phyloP scores from a whole-genome alignment of 495 filamentous ascomycete genomes.

The Penicillium robsamsonii region DNA sequence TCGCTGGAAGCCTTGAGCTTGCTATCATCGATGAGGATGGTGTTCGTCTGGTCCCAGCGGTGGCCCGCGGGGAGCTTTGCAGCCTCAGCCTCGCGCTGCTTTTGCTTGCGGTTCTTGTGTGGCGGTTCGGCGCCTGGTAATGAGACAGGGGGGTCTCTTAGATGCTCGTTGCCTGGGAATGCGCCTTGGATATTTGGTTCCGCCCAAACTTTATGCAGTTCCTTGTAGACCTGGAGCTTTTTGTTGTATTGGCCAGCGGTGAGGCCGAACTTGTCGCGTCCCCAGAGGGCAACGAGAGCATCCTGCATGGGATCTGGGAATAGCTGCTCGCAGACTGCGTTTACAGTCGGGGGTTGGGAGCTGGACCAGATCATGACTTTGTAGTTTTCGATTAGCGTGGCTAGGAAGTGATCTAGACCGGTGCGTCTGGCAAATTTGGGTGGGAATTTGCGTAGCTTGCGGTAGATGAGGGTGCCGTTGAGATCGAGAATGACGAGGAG shows the following conservation, averaged over 20 bases:
- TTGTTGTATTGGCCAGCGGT: constrained; percentile 55
- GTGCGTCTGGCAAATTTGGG: constrained; percentile 60
- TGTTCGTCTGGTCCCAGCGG: constrained; percentile 79
- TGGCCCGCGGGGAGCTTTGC: constrained; percentile 7
- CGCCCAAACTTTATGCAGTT: constrained; percentile 68
- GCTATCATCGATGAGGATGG: constrained; percentile 85
- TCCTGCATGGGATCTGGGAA: constrained; percentile 45
- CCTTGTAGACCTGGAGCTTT: constrained; percentile 88
- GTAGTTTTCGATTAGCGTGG: constrained; percentile 63
- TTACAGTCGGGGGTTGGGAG: constrained; percentile 68
- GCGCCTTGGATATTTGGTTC: constrained; percentile 48
- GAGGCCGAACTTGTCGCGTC: constrained; percentile 74
- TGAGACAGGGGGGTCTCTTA: background rate
- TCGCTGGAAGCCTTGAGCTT: constrained; percentile 73
- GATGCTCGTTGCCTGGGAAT: constrained; percentile 38
- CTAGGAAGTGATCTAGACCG: constrained; percentile 61
- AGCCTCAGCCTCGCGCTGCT: background rate
- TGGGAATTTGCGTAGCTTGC: constrained; percentile 52
- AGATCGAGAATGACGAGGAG: constrained; percentile 86
- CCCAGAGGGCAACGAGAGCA: constrained; percentile 69
- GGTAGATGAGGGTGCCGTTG: constrained; percentile 83
- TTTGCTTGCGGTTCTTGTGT: background rate
- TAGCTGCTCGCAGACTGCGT: constrained; percentile 50
- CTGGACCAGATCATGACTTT: constrained; percentile 89
- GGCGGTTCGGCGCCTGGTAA: background rate